Evolutionary conservation across 371 early-diverging fungal species (phyloP).

Genomic region (Mortierella polycephala): DNA sequence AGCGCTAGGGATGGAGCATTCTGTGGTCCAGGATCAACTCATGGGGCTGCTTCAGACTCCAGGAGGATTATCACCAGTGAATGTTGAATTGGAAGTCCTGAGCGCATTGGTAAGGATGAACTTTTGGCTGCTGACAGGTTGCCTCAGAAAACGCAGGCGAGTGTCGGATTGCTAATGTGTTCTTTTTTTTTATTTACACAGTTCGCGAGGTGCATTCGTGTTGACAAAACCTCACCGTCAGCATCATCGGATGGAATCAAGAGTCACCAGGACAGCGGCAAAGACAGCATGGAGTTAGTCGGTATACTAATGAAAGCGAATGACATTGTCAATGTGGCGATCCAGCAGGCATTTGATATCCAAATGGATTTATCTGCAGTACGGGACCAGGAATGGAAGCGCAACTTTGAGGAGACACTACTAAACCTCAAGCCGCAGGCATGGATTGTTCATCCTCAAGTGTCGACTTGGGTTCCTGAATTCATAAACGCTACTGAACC

Average conservation of each 20-base stretch:
- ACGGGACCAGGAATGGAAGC: conserved; percentile 21
- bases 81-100: conserved; percentile 19
- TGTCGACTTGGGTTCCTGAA: conserved; percentile 32
- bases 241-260: no score
- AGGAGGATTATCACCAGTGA: conserved; percentile 18
- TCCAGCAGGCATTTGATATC: conserved; percentile 30
- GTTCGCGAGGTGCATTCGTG: no score
- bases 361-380: conserved; percentile 27
- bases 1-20: conserved; percentile 33
- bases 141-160: no score
- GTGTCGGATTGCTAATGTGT: no score
- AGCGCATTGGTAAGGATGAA: conserved; percentile 14
- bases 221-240: no score
- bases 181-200: neutral
- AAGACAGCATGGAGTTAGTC: no score
- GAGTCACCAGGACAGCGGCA: no score
- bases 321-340: conserved; percentile 22
- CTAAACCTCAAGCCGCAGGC: conserved; percentile 12
- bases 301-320: neutral
- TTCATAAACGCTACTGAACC: conserved; percentile 13
- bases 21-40: conserved; percentile 34
- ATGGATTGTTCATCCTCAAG: conserved; percentile 23
- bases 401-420: conserved; percentile 28
- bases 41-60: conserved; percentile 22
- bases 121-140: no score